A percentile compares a stretch with the other conserved stretches of the same genome.
These are phyloP conservation scores for Pleurotus giganteus DNA, from an alignment of 768 basidiomycete species.

Conservation along the genomic window DNA sequence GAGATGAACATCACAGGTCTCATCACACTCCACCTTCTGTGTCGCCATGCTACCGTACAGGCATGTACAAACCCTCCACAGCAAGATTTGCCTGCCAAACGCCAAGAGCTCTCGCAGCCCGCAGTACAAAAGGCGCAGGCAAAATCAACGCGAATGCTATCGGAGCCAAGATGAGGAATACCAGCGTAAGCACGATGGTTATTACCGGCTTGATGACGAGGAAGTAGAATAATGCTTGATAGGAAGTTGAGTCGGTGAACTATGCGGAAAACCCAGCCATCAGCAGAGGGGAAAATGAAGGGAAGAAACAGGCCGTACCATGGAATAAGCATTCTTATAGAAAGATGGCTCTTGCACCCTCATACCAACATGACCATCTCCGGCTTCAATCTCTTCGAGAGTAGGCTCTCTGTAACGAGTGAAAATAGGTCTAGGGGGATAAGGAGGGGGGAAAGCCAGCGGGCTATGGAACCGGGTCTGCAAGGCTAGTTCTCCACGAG, in stretches of 20 bases:
- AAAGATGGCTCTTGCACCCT: constrained; percentile 65
- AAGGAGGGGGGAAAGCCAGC: constrained; percentile 57
- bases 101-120: constrained; percentile 64
- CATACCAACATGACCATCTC: constrained; percentile 48
- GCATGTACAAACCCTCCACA: constrained; percentile 62
- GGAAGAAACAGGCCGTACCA: constrained; percentile 46
- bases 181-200: constrained; percentile 61
- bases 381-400: constrained; percentile 39
- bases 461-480: constrained; percentile 72
- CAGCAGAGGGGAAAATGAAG: neutral
- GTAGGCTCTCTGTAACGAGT: constrained; percentile 55
- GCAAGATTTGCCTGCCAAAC: constrained; percentile 85
- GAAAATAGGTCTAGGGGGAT: constrained; percentile 75
- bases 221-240: constrained; percentile 86
- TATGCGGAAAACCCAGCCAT: constrained; percentile 22
- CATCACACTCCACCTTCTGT: too few species aligned
- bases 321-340: constrained; percentile 78
- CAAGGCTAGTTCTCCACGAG: constrained; percentile 70
- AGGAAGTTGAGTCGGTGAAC: constrained; percentile 82
- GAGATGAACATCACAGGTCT: too few species aligned
- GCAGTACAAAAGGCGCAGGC: constrained; percentile 66
- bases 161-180: constrained; percentile 54
- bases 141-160: constrained; percentile 57
- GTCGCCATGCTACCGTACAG: constrained; percentile 31
- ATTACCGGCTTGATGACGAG: constrained; percentile 83